Evolutionary conservation across 139 green algal species (phyloP).

Genomic region (Coccomyxa sp.): DNA sequence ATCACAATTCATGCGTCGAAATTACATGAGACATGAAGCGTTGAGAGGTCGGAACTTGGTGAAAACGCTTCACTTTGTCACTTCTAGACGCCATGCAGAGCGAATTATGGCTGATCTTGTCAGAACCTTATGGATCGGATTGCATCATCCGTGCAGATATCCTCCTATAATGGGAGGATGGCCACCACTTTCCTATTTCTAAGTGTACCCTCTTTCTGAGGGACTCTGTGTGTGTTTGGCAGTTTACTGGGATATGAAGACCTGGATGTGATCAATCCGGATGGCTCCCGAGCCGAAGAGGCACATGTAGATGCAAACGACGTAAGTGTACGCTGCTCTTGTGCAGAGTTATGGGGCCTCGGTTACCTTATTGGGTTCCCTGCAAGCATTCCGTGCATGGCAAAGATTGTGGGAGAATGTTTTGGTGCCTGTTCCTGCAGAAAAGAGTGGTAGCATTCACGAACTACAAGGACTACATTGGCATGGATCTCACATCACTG

Average conservation of each 20-base stretch:
- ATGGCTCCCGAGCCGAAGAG: slow-evolving; percentile 25
- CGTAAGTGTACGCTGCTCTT: slow-evolving; percentile 1
- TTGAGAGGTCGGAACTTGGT: no score
- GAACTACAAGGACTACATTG: slow-evolving; percentile 74
- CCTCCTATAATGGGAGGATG: no score
- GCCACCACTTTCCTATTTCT: neutral
- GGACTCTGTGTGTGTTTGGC: neutral
- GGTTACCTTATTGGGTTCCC: neutral
- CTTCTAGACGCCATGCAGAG: no score
- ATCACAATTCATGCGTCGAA: no score
- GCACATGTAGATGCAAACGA: slow-evolving; percentile 23
- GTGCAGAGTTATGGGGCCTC: neutral
- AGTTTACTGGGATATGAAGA: slow-evolving; percentile 59
- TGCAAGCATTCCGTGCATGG: neutral
- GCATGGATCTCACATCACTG: slow-evolving; percentile 86
- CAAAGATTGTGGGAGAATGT: neutral
- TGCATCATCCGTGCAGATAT: no score
- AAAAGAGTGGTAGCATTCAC: slow-evolving; percentile 45
- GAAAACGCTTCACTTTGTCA: no score
- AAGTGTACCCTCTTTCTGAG: neutral
- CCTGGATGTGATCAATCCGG: slow-evolving; percentile 54
- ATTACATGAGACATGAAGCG: no score
- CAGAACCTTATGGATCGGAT: no score
- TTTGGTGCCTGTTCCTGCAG: slow-evolving; percentile 7
- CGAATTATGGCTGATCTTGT: no score